A percentile compares a stretch with the other conserved stretches of the same genome.
phyloP scores from a whole-genome alignment of 371 early-diverging fungal species.

The Haplosporangium sp. region DNA sequence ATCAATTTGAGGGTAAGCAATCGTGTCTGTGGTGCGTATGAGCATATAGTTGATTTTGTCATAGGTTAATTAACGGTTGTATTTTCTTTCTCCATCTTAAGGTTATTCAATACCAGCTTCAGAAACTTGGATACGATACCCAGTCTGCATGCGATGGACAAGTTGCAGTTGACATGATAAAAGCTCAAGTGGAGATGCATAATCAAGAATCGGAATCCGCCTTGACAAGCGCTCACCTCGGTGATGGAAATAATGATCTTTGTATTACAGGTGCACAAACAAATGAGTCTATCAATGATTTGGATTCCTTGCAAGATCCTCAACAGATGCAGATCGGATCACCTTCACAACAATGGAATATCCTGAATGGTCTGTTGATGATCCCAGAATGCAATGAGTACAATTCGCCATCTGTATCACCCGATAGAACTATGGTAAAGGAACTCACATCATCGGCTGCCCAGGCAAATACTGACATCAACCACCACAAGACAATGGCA shows the following conservation, averaged over 20 bases:
- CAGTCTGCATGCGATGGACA: constrained; percentile 49
- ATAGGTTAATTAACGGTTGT: neutral
- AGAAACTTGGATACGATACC: constrained; percentile 51
- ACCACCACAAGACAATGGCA: neutral
- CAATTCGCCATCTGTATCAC: constrained; percentile 1
- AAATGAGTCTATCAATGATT: neutral
- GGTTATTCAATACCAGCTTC: constrained; percentile 54
- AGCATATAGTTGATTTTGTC: neutral
- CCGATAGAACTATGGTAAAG: neutral
- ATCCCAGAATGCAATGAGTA: constrained; percentile 23
- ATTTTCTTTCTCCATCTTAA: neutral
- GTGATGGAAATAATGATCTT: neutral
- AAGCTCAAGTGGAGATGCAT: constrained; percentile 29
- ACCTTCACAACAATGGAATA: neutral
- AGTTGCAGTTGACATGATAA: constrained; percentile 50
- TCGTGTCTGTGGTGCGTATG: no score
- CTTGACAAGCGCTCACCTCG: neutral
- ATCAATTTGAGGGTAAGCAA: constrained; percentile 41
- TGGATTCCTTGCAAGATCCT: neutral
- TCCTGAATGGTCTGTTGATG: constrained; percentile 2
- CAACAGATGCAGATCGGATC: no score
- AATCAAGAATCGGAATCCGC: neutral
- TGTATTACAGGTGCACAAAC: neutral
- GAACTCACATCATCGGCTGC: no score
- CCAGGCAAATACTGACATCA: no score